Conservation (phyloP, 2,329 filamentous ascomycete genomes). For the Trichoderma koningii region DNA sequence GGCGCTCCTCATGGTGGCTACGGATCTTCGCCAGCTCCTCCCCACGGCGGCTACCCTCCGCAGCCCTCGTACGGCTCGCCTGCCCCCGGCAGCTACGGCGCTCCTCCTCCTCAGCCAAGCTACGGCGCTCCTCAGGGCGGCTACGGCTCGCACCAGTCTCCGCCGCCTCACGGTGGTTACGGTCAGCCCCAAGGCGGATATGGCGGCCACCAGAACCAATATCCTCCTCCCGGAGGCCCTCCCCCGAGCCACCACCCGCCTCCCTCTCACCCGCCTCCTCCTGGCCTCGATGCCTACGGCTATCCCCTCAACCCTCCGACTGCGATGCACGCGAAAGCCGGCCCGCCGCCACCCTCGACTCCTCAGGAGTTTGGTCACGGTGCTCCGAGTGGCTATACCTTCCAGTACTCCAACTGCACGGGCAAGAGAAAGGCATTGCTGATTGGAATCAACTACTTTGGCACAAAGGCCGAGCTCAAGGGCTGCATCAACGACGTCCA, state of each 20-base stretch:
- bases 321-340: constrained; percentile 37
- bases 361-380: constrained; percentile 66
- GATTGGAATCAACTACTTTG: constrained; percentile 81
- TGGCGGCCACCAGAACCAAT: constrained; percentile 28
- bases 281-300: constrained; percentile 50
- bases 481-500: constrained; percentile 82
- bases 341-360: constrained; percentile 50
- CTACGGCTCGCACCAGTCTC: constrained; percentile 31
- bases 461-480: constrained; percentile 68
- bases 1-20: constrained; percentile 23
- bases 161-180: constrained; percentile 33
- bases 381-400: constrained; percentile 68
- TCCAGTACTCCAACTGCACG: constrained; percentile 75
- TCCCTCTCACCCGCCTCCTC: constrained; percentile 46
- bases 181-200: constrained; percentile 30
- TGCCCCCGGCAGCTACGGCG: constrained; percentile 33
- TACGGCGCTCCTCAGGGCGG: constrained; percentile 30
- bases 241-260: constrained; percentile 33
- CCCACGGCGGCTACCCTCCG: constrained; percentile 30
- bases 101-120: constrained; percentile 32
- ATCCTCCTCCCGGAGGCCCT: constrained; percentile 31
- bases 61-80: constrained; percentile 33
- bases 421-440: constrained; percentile 72
- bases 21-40: constrained; percentile 3
- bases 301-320: constrained; percentile 42